Conservation (phyloP, 352 stramenopile species). For the Phytophthora hibernalis region DNA sequence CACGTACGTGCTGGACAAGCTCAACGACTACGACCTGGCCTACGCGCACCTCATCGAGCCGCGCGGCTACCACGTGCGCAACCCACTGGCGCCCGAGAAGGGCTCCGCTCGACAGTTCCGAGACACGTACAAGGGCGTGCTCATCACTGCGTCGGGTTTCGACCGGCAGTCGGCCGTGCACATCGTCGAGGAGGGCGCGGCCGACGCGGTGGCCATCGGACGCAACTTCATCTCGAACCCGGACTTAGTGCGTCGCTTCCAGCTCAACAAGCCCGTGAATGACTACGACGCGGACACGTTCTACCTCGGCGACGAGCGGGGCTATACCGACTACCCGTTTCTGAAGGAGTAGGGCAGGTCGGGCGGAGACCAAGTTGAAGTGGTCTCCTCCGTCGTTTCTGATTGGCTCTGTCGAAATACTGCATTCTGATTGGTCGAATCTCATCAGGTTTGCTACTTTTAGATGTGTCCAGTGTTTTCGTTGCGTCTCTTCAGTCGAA, state of each 20-base stretch:
- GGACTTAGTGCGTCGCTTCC: constrained; percentile 68
- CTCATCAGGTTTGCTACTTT: background rate
- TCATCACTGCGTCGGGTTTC: constrained; percentile 70
- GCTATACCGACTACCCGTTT: constrained; percentile 66
- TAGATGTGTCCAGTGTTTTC: constrained; percentile 10
- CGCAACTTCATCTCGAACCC: constrained; percentile 82
- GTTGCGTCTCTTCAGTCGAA: constrained; percentile 33
- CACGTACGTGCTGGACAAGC: constrained; percentile 54
- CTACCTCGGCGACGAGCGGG: constrained; percentile 51
- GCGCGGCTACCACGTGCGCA: constrained; percentile 49
- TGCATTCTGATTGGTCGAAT: background rate
- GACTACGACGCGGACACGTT: constrained; percentile 55
- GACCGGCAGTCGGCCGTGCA: constrained; percentile 51
- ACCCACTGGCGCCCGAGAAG: constrained; percentile 44
- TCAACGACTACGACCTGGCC: constrained; percentile 65
- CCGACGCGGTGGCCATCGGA: constrained; percentile 72
- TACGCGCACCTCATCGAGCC: constrained; percentile 75
- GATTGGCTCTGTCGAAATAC: background rate
- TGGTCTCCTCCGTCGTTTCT: background rate
- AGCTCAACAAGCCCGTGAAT: constrained; percentile 49
- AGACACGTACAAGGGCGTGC: constrained; percentile 63
- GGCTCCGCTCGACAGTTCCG: constrained; percentile 60
- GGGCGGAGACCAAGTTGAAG: constrained; percentile 13
- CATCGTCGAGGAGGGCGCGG: constrained; percentile 57
- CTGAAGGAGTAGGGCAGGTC: constrained; percentile 29